Evolutionary conservation across 1,139 yeast genomes (phyloP), one percentile per base, ranked within the genome.

Genomic region (Geotrichum cucujoidarum): DNA sequence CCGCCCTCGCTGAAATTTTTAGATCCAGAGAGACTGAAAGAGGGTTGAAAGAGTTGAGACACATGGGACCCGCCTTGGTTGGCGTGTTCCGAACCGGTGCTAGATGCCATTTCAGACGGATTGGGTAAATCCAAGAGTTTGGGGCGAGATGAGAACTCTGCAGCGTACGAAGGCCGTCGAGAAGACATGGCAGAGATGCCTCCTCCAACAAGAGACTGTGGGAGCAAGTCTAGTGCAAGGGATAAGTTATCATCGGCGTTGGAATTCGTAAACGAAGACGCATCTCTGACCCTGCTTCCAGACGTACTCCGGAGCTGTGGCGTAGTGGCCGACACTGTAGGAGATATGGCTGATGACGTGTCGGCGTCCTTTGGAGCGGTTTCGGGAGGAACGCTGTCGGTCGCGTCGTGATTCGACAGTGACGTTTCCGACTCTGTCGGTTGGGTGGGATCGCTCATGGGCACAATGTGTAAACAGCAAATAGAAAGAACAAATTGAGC

Each of bases 101-200:
- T 33, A 36, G 34, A n/a, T 20, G 42, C 47, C 44, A 38, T 24
- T 22, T 44, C 25, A 39, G 43, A 11, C 8, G 40, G 18, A 29
- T 47, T 43, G n/a, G 50, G 35, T 20, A 40, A 39, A 16, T 53
- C 54, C 46, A 53, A 29, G 14, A 53, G 43, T 35, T 51, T 44
- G 5, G 63, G 63, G 2, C 66, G 53, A 11, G 68, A 39, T 51
- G 69, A 54, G 44, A 63, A 61, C 50, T 63, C 67, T 2, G 67
- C 67, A 22, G 67, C 63, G 48, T 58, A 63, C 16, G 66, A 61
- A 3, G 67, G 67, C 14, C 67, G 52, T 36, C 67, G 53, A 3
- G 66, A 61, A 25, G 66, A 62, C 39, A 61, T 50, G 2, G 59
- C 55, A 17, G 60, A 51, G 27, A 58, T 22, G 13, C 42, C 44